A percentile compares a stretch with the other conserved stretches of the same genome.
Evolutionary conservation across 352 stramenopile species (phyloP).

Genomic region (Phytophthora quininea): DNA sequence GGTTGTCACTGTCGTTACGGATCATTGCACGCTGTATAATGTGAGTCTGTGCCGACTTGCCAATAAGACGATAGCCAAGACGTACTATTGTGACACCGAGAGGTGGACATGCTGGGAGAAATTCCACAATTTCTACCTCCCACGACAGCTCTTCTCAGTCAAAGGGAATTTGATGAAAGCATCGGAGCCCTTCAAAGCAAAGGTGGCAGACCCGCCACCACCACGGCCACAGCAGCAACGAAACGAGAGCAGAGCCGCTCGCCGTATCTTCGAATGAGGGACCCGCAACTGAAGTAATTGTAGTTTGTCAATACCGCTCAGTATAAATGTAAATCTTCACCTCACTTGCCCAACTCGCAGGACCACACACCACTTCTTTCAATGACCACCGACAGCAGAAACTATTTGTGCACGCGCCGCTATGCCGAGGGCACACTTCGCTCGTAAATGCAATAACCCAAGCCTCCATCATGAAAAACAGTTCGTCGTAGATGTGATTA

Average conservation of each 20-base stretch:
- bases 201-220: not conserved
- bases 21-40: constrained; percentile 22
- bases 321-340: not conserved
- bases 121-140: constrained; percentile 20
- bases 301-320: not conserved
- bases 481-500: not conserved
- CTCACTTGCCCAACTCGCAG: not conserved
- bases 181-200: not conserved
- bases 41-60: constrained; percentile 21
- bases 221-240: not conserved
- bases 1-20: constrained; percentile 15
- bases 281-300: not conserved
- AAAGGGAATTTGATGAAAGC: constrained; percentile 10
- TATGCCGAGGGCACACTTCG: not conserved
- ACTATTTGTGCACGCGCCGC: not conserved
- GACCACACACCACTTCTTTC: not conserved
- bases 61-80: not conserved
- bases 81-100: constrained; percentile 12
- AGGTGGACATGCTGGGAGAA: constrained; percentile 29
- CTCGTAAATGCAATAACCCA: not conserved
- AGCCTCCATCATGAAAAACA: not conserved
- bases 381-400: not conserved
- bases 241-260: not conserved
- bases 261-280: not conserved
- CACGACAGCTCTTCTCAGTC: constrained; percentile 10